These are phyloP conservation scores for Trametes cinnabarina DNA, from an alignment of 768 basidiomycete genomes.

Conservation along the genomic window DNA sequence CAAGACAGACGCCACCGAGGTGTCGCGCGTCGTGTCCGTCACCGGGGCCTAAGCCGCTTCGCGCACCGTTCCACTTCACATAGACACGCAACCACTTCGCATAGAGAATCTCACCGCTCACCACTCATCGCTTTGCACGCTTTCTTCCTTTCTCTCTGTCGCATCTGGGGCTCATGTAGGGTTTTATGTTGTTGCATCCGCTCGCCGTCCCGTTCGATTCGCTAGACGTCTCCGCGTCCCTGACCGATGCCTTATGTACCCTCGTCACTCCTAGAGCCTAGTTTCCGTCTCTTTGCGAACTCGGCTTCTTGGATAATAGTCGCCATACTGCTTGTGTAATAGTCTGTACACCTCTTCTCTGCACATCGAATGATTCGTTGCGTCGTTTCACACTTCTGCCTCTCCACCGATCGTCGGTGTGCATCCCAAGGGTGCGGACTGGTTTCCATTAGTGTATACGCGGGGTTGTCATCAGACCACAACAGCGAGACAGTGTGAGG, in stretches of 20 bases:
- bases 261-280: conserved; percentile 4
- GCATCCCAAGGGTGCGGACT: too few relatives aligned
- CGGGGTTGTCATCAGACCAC: background rate
- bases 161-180: conserved; percentile 1
- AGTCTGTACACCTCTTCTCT: background rate
- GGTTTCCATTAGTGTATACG: too few relatives aligned
- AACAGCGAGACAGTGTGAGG: too few relatives aligned
- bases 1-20: conserved; percentile 9
- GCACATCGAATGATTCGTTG: background rate
- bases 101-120: background rate
- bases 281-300: background rate
- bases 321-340: conserved; percentile 1
- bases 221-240: background rate
- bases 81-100: background rate
- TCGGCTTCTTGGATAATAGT: conserved; percentile 3
- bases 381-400: background rate
- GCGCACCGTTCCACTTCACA: background rate
- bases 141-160: background rate
- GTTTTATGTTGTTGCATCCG: background rate
- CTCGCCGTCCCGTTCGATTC: background rate
- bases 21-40: conserved; percentile 1
- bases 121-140: conserved; percentile 7
- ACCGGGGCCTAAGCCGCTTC: background rate
- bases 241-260: too few relatives aligned
- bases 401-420: background rate